Evolutionary conservation across 192 early-diverging fungal species (phyloP).

Genomic region (Coemansia sp.): DNA sequence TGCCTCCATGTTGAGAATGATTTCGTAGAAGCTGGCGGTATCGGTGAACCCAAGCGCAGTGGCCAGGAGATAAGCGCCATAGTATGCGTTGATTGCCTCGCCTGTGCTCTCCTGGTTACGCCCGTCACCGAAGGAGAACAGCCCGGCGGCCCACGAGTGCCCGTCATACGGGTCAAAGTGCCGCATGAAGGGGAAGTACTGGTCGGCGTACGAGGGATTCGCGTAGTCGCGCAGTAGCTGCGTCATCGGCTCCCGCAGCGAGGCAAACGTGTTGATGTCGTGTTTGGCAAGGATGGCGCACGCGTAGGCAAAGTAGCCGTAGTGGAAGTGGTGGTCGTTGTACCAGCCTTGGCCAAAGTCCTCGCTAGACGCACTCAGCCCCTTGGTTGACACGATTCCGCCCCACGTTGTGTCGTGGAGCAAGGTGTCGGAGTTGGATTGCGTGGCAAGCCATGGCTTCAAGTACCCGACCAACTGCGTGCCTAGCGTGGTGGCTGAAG

Average conservation of each 20-base stretch:
- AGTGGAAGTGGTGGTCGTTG: conserved; percentile 66
- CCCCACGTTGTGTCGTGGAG: conserved; percentile 56
- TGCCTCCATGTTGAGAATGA: conserved; percentile 55
- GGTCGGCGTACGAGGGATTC: conserved; percentile 48
- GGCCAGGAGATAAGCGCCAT: conserved; percentile 54
- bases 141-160: conserved; percentile 66
- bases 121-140: conserved; percentile 52
- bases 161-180: conserved; percentile 63
- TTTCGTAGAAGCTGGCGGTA: conserved; percentile 47
- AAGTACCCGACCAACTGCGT: conserved; percentile 16
- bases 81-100: conserved; percentile 61
- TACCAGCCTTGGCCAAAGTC: conserved; percentile 61
- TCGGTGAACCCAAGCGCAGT: conserved; percentile 34
- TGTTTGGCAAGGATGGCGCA: conserved; percentile 53
- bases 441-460: conserved; percentile 38
- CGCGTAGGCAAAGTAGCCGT: conserved; percentile 60
- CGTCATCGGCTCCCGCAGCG: conserved; percentile 28
- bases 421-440: conserved; percentile 43
- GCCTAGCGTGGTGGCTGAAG: conserved; percentile 14
- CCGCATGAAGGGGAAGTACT: conserved; percentile 57
- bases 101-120: conserved; percentile 58
- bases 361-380: conserved; percentile 25
- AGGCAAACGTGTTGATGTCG: conserved; percentile 35
- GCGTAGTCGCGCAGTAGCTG: conserved; percentile 61
- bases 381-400: conserved; percentile 46